phyloP scores from a whole-genome alignment of 129 eudicot genomes.

The Flaveria ramosissima region DNA sequence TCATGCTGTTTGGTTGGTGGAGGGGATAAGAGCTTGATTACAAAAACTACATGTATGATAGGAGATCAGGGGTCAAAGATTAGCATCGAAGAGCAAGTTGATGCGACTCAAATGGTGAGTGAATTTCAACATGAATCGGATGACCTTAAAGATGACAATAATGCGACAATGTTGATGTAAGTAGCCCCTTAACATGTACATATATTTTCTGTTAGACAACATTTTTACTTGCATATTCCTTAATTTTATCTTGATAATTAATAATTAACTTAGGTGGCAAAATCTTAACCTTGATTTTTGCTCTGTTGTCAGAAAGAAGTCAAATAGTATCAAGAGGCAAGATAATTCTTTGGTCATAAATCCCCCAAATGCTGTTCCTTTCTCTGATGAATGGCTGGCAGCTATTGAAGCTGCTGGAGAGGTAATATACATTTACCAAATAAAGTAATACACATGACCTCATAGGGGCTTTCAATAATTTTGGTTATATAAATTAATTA shows the following conservation, averaged over 20 bases:
- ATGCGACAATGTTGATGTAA: constrained; percentile 39
- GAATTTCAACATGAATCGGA: constrained; percentile 26
- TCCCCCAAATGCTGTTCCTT: constrained; percentile 78
- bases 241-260: constrained; percentile 15
- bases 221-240: constrained; percentile 1
- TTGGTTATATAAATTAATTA: constrained; percentile 11
- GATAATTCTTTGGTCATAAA: constrained; percentile 35
- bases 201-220: constrained; percentile 6
- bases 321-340: constrained; percentile 37
- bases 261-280: constrained; percentile 10
- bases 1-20: constrained; percentile 20
- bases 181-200: constrained; percentile 32
- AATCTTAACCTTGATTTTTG: constrained; percentile 20
- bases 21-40: constrained; percentile 26
- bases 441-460: constrained; percentile 15
- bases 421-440: constrained; percentile 42
- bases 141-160: constrained; percentile 19
- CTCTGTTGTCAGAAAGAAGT: constrained; percentile 45
- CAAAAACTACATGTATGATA: constrained; percentile 9
- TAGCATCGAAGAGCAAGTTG: constrained; percentile 24
- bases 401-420: constrained; percentile 99
- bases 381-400: constrained; percentile 98
- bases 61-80: constrained; percentile 20
- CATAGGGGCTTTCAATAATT: constrained; percentile 15
- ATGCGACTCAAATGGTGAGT: constrained; percentile 24